Percentiles rank a stretch among this genome's conserved stretches.
These are phyloP conservation scores for Plasmodium coatneyi DNA, from an alignment of 169 alveolate species.

Conservation along the genomic window DNA sequence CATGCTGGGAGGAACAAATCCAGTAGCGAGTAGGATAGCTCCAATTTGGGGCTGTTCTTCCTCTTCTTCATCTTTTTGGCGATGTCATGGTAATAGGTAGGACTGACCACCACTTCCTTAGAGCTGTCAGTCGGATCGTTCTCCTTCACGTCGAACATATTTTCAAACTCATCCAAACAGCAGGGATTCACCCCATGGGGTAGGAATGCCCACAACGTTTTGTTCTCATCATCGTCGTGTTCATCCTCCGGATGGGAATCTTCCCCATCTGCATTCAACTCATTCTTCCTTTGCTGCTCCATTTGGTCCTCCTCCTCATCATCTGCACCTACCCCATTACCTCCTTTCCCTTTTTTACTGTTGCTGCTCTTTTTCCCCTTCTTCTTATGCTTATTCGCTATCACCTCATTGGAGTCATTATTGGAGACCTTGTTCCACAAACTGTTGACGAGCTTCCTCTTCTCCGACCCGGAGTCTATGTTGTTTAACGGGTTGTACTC, in stretches of 20 bases:
- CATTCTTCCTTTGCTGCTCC: not conserved
- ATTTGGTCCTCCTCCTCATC: not conserved
- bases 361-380: not conserved
- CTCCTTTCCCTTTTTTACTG: not conserved
- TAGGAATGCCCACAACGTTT: constrained; percentile 65
- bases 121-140: not conserved
- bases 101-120: not conserved
- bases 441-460: constrained; percentile 13
- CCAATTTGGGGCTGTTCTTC: not conserved
- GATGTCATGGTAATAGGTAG: constrained; percentile 27
- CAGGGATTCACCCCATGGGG: constrained; percentile 73
- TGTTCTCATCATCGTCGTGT: constrained; percentile 18
- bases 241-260: not conserved
- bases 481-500: constrained; percentile 50
- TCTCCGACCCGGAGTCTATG: constrained; percentile 33
- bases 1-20: constrained; percentile 45
- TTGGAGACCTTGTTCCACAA: constrained; percentile 70
- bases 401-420: constrained; percentile 7
- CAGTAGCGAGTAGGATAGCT: constrained; percentile 28
- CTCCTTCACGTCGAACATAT: not conserved
- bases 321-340: not conserved
- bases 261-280: not conserved
- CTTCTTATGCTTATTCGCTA: constrained; percentile 62
- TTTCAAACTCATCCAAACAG: constrained; percentile 6
- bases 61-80: constrained; percentile 3